Base-by-base conservation (phyloP, 208 protist species). In the Acanthamoeba castellanii region DNA sequence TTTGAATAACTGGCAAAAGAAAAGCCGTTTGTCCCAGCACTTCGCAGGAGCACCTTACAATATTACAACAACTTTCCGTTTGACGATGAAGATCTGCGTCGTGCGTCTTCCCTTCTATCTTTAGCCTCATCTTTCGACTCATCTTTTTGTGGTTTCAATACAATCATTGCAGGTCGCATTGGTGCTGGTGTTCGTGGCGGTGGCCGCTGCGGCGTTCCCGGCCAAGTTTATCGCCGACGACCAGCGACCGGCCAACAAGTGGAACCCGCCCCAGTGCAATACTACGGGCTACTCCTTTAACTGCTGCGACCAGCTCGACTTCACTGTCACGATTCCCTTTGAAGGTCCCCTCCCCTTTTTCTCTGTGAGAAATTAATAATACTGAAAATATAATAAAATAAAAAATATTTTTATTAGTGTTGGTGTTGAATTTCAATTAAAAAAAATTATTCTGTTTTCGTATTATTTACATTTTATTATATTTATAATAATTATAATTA, bases 271-370 rank as follows among this genome's bases (percentile, higher is more conserved):
- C 30, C 66, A 74, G 30, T 74, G 66, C 66, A 74, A 74, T 25
- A 25, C 30, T 3, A 42, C 66, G 37, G 42, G 74, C 74, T 84
- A 84, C 74, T 47, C 74, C 13, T 84, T n/a, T 9, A 52, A 22
- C 42, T 84, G 74, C 74, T 84, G 74, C 32, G 34, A 84, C 42
- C 30, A 55, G 25, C 74, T 84, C 74, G 74, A 84, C 74, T 84
- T 84, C 45, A 84, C 34, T 27, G 14, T 84, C 74, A 14, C 16
- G 0, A 37, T 84, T 18, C 74, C 74, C 74, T 45, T 45, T 16
- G 20, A 84, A 84, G 74, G 74, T 84, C 1, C 2, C 3, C 6
- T 4, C 64, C 11, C 13, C 30, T 22, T 37, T 42, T 0, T 72
- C 32, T 72, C 16, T 42, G 1, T 42, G n/a, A 55, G 5, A 55